Evolutionary conservation across 2,329 filamentous ascomycete species (phyloP), one percentile per base, ranked within the genome.

Genomic region (Arachnomyces sp.): DNA sequence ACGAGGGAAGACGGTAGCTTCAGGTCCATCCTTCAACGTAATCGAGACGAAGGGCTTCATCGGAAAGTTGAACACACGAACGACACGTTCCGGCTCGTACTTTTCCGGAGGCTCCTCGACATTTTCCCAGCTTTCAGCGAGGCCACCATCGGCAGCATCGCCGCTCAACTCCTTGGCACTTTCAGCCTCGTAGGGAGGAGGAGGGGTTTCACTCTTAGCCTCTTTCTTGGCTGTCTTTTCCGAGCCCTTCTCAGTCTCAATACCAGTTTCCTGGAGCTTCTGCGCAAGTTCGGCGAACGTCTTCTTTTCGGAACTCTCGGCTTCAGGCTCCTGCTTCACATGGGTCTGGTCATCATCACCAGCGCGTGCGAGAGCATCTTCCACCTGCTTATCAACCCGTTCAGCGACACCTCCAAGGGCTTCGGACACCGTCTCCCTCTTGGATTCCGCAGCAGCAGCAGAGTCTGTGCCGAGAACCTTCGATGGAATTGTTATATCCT

Each of bases 11-110:
- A 78, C 71, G 59, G 78, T 71, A 65, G 63, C 58, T 55, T 74
- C 62, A 51, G 31, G 52, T 38, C 53, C 47, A 14, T 59, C 47
- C 38, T 65, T 65, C 52, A 96, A 77, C 9, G 78, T 80, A 57
- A 98, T 92, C 14, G 89, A 84, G 49, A 94, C 89, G 74, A 93
- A 98, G 3, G 92, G 92, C 62, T 84, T 86, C 82, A 98, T 87
- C 12, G 92, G 92, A 62, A 98, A 95, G 62, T 94, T 94, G 69
- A 86, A 92, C 34, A 96, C 89, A 58, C 78, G 82, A 49, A 95
- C 79, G 17, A 80, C 73, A 34, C 73, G 68, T 3, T 77, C 64
- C 38, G 78, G 74, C 43, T 80, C 79, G 50, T 83, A 80, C 60
- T 87, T 84, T 28, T 78, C 75, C 55, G 40, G 14, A 32, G 39